Evolutionary conservation across 1,284 basidiomycete genomes (phyloP).

Genomic region (Kalmanozyma brasiliensis): DNA sequence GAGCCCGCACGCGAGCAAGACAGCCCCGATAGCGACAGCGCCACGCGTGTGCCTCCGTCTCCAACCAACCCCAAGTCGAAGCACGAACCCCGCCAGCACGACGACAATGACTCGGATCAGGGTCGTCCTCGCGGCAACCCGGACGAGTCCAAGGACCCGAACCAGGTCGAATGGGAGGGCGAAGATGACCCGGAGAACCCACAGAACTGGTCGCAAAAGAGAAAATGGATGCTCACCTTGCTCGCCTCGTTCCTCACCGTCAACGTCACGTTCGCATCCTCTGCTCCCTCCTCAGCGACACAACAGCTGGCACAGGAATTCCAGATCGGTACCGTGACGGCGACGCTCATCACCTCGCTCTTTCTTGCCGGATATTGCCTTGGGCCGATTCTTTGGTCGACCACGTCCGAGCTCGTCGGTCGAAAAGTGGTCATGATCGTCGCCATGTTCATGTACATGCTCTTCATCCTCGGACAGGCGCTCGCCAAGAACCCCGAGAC

Average conservation of each 20-base stretch:
- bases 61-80: constrained; percentile 21
- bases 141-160: constrained; percentile 30
- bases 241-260: constrained; percentile 57
- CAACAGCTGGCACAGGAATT: constrained; percentile 27
- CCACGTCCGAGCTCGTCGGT: constrained; percentile 61
- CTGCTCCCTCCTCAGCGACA: constrained; percentile 56
- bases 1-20: constrained; percentile 3
- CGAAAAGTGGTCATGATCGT: constrained; percentile 61
- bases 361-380: constrained; percentile 63
- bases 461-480: constrained; percentile 63
- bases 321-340: constrained; percentile 50
- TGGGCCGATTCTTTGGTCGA: constrained; percentile 41
- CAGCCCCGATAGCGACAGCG: constrained; percentile 9
- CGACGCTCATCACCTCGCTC: constrained; percentile 59
- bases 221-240: constrained; percentile 48
- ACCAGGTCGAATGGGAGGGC: constrained; percentile 41
- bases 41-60: constrained; percentile 32
- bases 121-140: constrained; percentile 30
- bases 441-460: constrained; percentile 59
- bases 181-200: constrained; percentile 54
- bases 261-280: constrained; percentile 63
- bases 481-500: constrained; percentile 51
- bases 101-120: constrained; percentile 17
- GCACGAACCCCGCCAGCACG: background rate
- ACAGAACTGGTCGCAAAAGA: constrained; percentile 47